phyloP scores from a whole-genome alignment of 2,329 filamentous ascomycete genomes.

The Sporothrix luriei region DNA sequence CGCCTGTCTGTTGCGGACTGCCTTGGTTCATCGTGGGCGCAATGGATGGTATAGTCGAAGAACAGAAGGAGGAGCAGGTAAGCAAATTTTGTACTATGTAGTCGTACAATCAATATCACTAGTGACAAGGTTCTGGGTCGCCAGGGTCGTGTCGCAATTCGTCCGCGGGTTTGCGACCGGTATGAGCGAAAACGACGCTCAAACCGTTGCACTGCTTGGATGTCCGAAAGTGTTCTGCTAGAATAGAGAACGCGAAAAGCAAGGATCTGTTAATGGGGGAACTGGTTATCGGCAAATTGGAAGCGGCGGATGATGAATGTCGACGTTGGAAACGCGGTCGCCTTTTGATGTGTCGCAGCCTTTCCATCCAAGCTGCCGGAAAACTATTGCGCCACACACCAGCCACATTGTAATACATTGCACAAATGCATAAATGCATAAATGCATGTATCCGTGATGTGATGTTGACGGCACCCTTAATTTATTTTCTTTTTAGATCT shows the following conservation, averaged over 20 bases:
- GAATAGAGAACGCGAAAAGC: not conserved
- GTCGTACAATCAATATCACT: not conserved
- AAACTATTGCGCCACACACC: conserved; percentile 8
- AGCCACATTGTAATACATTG: not conserved
- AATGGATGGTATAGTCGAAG: not conserved
- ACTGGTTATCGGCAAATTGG: not conserved
- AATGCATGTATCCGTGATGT: not conserved
- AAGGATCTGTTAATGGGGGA: not conserved
- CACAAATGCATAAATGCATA: conserved; percentile 15
- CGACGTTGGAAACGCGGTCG: conserved; percentile 24
- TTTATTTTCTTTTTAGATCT: not conserved
- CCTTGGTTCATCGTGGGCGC: conserved; percentile 30
- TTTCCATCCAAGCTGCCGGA: not conserved
- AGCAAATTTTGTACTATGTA: too few species aligned
- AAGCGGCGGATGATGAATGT: conserved; percentile 15
- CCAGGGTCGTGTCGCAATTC: conserved; percentile 1
- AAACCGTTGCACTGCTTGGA: not conserved
- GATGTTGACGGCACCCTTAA: not conserved
- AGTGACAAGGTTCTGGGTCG: not conserved
- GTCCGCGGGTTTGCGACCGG: not conserved
- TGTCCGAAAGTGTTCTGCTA: too few species aligned
- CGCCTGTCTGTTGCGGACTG: conserved; percentile 29
- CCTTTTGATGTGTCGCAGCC: conserved; percentile 3
- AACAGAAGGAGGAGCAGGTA: not conserved
- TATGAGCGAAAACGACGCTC: not conserved